Conservation (phyloP, 768 basidiomycete genomes). For the Holtermanniella nyarrowii region DNA sequence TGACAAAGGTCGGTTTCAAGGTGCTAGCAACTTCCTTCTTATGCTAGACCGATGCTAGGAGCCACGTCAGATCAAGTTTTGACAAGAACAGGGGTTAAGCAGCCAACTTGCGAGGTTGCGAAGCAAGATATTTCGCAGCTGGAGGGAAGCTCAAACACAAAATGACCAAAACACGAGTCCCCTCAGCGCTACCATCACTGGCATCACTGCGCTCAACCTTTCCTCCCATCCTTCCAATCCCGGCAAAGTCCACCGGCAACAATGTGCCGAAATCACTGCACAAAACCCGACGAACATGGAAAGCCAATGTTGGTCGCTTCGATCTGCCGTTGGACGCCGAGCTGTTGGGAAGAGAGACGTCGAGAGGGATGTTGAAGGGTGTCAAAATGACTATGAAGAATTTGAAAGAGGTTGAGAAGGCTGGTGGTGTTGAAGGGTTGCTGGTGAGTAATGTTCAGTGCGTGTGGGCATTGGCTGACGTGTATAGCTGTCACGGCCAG, state of each 20-base stretch:
- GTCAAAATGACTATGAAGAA: conserved; percentile 35
- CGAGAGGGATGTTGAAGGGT: conserved; percentile 13
- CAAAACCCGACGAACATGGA: conserved; percentile 34
- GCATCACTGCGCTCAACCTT: conserved; percentile 20
- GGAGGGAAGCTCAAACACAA: too few species aligned
- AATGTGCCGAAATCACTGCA: conserved; percentile 39
- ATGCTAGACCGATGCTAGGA: background rate
- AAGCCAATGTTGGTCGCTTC: conserved; percentile 26
- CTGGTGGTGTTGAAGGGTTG: conserved; percentile 38
- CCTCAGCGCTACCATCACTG: conserved; percentile 2
- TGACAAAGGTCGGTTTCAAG: background rate
- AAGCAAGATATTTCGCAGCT: too few species aligned
- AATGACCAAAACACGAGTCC: background rate
- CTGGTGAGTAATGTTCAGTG: conserved; percentile 21
- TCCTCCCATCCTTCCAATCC: conserved; percentile 33
- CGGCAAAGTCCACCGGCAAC: conserved; percentile 29
- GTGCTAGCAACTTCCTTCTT: background rate
- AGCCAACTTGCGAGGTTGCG: background rate
- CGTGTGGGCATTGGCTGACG: background rate
- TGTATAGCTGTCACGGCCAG: conserved; percentile 26
- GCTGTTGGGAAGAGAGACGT: background rate
- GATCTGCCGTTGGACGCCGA: conserved; percentile 18
- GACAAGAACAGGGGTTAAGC: background rate
- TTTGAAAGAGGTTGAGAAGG: conserved; percentile 34
- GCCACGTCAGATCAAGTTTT: background rate